A percentile compares a stretch with the other conserved stretches of the same genome.
Evolutionary conservation across 768 basidiomycete genomes (phyloP).

Genomic region (Agaricus sinodeliciosus): DNA sequence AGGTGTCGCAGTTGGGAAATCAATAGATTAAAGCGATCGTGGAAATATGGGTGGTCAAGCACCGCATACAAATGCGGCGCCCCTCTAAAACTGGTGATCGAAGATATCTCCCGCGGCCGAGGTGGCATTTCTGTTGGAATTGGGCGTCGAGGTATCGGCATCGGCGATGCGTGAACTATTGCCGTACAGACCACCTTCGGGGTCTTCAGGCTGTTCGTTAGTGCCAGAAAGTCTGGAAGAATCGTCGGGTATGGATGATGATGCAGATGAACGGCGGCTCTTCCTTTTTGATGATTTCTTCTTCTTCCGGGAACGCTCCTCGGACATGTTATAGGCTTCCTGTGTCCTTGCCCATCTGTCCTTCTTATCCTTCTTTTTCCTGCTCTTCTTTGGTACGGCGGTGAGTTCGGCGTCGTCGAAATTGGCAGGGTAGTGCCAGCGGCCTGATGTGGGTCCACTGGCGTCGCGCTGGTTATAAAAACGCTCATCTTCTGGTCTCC

Average conservation of each 20-base stretch:
- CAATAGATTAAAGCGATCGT: background rate
- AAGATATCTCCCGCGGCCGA: slow-evolving; percentile 48
- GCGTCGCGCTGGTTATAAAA: slow-evolving; percentile 54
- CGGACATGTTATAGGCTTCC: slow-evolving; percentile 65
- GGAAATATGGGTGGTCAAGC: background rate
- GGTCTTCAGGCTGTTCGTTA: slow-evolving; percentile 62
- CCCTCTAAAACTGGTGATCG: slow-evolving; percentile 53
- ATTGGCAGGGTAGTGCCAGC: slow-evolving; percentile 86
- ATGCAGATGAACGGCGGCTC: slow-evolving; percentile 41
- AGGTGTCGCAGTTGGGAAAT: too few species aligned
- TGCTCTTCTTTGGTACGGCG: slow-evolving; percentile 34
- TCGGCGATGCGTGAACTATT: slow-evolving; percentile 17
- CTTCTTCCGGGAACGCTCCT: slow-evolving; percentile 35
- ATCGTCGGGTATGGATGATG: slow-evolving; percentile 16
- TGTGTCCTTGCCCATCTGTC: slow-evolving; percentile 85
- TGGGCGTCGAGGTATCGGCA: slow-evolving; percentile 13
- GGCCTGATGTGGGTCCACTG: slow-evolving; percentile 39
- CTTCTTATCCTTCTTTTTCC: slow-evolving; percentile 75
- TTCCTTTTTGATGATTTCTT: slow-evolving; percentile 56
- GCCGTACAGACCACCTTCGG: slow-evolving; percentile 64
- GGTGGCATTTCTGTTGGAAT: slow-evolving; percentile 14
- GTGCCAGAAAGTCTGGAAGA: slow-evolving; percentile 32
- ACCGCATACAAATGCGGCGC: background rate
- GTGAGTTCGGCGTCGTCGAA: slow-evolving; percentile 56
- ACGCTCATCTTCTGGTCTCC: slow-evolving; percentile 70